phyloP scores from a whole-genome alignment of 2,329 filamentous ascomycete genomes.

The Diaporthe aspalathi region DNA sequence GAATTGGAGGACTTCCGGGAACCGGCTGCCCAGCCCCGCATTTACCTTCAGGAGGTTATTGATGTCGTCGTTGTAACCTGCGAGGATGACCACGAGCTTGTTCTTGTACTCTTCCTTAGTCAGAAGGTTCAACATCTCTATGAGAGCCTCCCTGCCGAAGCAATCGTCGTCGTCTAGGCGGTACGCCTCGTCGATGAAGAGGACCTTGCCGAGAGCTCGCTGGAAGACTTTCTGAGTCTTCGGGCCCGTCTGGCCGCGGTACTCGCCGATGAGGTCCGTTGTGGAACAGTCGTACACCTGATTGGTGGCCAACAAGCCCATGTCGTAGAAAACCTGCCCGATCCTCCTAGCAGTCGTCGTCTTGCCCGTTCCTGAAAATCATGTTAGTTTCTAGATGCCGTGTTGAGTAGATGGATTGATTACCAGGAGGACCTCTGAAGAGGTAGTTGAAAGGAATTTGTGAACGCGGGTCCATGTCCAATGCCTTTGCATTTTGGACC shows the following conservation, averaged over 20 bases:
- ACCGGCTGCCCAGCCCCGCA: slow-evolving; percentile 72
- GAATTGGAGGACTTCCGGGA: slow-evolving; percentile 72
- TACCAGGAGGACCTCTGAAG: slow-evolving; percentile 70
- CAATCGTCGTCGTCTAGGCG: slow-evolving; percentile 63
- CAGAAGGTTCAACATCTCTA: slow-evolving; percentile 63
- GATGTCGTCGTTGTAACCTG: slow-evolving; percentile 76
- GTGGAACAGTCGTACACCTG: slow-evolving; percentile 76
- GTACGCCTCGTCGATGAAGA: slow-evolving; percentile 81
- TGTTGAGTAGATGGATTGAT: slow-evolving; percentile 43
- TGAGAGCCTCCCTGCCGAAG: slow-evolving; percentile 68
- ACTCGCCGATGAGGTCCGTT: slow-evolving; percentile 75
- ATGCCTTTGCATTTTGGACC: slow-evolving; percentile 60
- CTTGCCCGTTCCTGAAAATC: slow-evolving; percentile 62
- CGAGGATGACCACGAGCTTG: slow-evolving; percentile 74
- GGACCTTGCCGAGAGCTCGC: slow-evolving; percentile 70
- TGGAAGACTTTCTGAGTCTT: slow-evolving; percentile 72
- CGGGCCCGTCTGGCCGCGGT: slow-evolving; percentile 75
- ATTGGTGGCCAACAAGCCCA: slow-evolving; percentile 71
- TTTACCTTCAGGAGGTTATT: slow-evolving; percentile 71
- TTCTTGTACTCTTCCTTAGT: slow-evolving; percentile 67
- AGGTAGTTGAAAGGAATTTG: slow-evolving; percentile 75
- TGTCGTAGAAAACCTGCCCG: slow-evolving; percentile 72
- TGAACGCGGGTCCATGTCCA: slow-evolving; percentile 65
- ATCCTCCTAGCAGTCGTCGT: slow-evolving; percentile 78
- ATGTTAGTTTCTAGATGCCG: background rate